These are phyloP conservation scores for Crithidia expoeki DNA, from an alignment of 208 protist species.

Conservation along the genomic window DNA sequence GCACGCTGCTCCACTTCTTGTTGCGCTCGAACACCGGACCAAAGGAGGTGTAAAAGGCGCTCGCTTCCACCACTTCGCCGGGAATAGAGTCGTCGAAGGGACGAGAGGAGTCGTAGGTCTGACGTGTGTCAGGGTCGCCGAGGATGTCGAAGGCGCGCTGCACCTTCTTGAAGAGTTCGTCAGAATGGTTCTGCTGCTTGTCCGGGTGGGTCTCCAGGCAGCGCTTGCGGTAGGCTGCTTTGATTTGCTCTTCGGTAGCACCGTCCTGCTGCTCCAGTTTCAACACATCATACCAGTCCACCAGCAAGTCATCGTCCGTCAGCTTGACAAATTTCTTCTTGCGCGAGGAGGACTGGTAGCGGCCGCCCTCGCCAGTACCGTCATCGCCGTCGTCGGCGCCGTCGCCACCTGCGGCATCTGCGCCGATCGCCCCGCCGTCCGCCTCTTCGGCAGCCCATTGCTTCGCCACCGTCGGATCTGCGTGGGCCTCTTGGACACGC, in stretches of 20 bases:
- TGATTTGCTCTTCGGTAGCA: constrained; percentile 76
- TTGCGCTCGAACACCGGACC: constrained; percentile 93
- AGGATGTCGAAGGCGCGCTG: constrained; percentile 95
- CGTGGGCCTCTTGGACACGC: constrained; percentile 46
- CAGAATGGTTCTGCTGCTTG: constrained; percentile 87
- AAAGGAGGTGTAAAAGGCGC: constrained; percentile 92
- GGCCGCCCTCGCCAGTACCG: constrained; percentile 35
- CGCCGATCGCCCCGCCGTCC: constrained; percentile 30
- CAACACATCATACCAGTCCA: constrained; percentile 91
- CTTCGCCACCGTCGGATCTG: constrained; percentile 46
- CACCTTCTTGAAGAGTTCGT: constrained; percentile 94
- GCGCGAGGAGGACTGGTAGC: constrained; percentile 45
- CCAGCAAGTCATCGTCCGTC: constrained; percentile 73
- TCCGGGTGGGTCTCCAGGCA: constrained; percentile 97
- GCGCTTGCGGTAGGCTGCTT: constrained; percentile 88
- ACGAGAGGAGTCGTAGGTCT: constrained; percentile 94
- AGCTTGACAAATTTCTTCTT: constrained; percentile 83
- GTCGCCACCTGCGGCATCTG: constrained; percentile 22
- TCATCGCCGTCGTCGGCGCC: constrained; percentile 38
- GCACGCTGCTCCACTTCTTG: constrained; percentile 83
- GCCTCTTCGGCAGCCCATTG: constrained; percentile 38
- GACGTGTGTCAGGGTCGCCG: constrained; percentile 83
- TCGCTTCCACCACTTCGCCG: constrained; percentile 46
- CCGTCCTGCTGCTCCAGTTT: constrained; percentile 63
- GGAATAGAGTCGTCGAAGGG: constrained; percentile 96